Conservation (phyloP, 2,329 filamentous ascomycete genomes). For the Aspergillus tubingensis region DNA sequence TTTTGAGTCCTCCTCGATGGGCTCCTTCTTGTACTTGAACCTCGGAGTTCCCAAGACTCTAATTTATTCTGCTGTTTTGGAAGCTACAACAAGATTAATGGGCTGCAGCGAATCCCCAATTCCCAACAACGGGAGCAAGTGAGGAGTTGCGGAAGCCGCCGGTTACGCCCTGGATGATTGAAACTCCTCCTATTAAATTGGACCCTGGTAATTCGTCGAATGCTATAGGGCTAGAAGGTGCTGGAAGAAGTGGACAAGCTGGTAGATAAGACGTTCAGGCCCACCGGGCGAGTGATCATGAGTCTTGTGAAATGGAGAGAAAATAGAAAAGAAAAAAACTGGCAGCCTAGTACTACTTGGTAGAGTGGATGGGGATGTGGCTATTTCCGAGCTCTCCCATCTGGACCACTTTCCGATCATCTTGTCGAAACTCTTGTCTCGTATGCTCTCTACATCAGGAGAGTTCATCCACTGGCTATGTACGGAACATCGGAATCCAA, state of each 20-base stretch:
- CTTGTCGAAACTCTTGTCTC: neutral
- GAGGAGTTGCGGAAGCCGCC: slow-evolving; percentile 1
- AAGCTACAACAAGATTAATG: no score
- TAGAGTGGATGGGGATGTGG: neutral
- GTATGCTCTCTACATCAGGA: neutral
- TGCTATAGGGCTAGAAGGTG: neutral
- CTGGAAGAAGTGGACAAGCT: neutral
- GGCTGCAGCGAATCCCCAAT: neutral
- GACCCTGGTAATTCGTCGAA: neutral
- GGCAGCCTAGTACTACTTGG: neutral
- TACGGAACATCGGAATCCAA: neutral
- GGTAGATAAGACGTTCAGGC: no score
- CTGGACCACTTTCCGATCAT: neutral
- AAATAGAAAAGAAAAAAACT: neutral
- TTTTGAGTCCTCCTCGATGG: neutral
- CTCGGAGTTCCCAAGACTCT: neutral
- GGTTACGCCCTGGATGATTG: neutral
- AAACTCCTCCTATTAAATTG: neutral
- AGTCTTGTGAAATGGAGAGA: neutral
- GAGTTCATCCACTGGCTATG: neutral
- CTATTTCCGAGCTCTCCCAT: no score
- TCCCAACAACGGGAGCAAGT: neutral
- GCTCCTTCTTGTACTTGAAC: neutral
- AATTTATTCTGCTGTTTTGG: no score
- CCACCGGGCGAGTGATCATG: neutral